Base-by-base conservation (phyloP, 352 stramenopile genomes). In the Phytophthora hibernalis region DNA sequence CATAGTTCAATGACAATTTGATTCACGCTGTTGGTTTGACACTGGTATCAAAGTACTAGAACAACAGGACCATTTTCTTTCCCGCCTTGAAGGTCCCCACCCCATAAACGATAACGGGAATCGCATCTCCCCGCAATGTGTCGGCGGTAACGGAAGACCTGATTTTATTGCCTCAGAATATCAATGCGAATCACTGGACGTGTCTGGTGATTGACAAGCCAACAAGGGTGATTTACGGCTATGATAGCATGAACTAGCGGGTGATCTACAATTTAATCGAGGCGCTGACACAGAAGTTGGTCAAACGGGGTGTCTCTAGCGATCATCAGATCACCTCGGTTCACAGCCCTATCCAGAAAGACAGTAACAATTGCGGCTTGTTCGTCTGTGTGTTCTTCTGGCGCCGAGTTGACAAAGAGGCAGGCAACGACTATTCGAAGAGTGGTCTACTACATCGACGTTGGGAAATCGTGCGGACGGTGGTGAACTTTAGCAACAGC, bases 231-330 rank as follows among this genome's bases (percentile, higher is more conserved):
- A 49, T 33, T 15, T 54, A 53, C 44, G 40, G 31, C 22, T 62
- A 48, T 13, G 55, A 63, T 15, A 63, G 55, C 24, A n/a, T 63
- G 11, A 24, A 55, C 15, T 55, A 63, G 18, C 35, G 22, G 2
- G 44, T 44, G 7, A 50, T 50, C 13, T 12, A 50, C 3, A 55
- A 54, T 2, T 16, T 63, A 26, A 20, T 63, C 1, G 35, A 13
- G 8, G 33, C 48, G 16, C 1, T 63, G 9, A 31, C 44, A 3
- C 13, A 52, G 0, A 37, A 43, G 6, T n/a, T 42, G 6, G 6
- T n/a, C 7, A n/a, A 3, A n/a, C 6, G 12, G 35, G 9, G 3
- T n/a, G 5, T 42, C 35, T n/a, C 35, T 9, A 9, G 12, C 6
- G 35, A 42, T 5, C 22, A 42, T 24, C 16, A 33, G 2, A 40